A percentile compares a stretch with the other conserved stretches of the same genome.
These are phyloP conservation scores for Escovopsis sp. DNA, from an alignment of 2,329 filamentous ascomycete genomes.

Conservation along the genomic window DNA sequence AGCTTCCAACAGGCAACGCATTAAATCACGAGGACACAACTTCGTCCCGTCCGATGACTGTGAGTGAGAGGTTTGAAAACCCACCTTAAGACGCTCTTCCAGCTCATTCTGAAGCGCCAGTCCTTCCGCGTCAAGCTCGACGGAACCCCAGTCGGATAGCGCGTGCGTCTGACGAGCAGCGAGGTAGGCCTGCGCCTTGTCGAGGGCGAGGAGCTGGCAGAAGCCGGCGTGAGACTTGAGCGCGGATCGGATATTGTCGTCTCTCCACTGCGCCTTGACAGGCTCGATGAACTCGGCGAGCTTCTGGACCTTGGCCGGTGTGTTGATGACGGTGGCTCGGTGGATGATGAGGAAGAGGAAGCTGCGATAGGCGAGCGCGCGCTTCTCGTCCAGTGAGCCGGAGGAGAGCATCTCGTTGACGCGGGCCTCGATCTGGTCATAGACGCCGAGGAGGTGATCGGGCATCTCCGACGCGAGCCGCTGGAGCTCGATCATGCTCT, in stretches of 20 bases:
- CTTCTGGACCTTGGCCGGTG: constrained; percentile 52
- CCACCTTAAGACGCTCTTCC: constrained; percentile 55
- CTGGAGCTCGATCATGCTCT: constrained; percentile 78
- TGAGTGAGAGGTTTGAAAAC: too few relatives aligned
- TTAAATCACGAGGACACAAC: too few relatives aligned
- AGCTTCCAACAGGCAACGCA: neutral
- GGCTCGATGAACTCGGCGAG: constrained; percentile 69
- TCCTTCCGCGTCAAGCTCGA: constrained; percentile 64
- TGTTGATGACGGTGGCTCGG: constrained; percentile 61
- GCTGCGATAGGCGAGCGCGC: constrained; percentile 72
- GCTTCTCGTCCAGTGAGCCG: constrained; percentile 62
- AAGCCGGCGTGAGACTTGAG: constrained; percentile 67
- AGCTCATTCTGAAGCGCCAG: constrained; percentile 64
- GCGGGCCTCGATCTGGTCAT: constrained; percentile 70
- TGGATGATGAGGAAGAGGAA: constrained; percentile 93
- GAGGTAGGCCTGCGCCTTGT: constrained; percentile 69
- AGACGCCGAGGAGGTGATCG: constrained; percentile 75
- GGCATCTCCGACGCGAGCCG: constrained; percentile 81
- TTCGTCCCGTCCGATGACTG: too few relatives aligned
- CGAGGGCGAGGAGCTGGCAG: constrained; percentile 62
- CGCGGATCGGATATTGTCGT: constrained; percentile 48
- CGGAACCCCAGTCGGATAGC: constrained; percentile 68
- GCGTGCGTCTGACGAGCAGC: constrained; percentile 56
- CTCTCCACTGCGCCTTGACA: constrained; percentile 66
- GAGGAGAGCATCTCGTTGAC: constrained; percentile 66